A percentile compares a stretch with the other conserved stretches of the same genome.
Conservation (phyloP, 139 green algal genomes). For the Edaphochlamys debaryana region DNA sequence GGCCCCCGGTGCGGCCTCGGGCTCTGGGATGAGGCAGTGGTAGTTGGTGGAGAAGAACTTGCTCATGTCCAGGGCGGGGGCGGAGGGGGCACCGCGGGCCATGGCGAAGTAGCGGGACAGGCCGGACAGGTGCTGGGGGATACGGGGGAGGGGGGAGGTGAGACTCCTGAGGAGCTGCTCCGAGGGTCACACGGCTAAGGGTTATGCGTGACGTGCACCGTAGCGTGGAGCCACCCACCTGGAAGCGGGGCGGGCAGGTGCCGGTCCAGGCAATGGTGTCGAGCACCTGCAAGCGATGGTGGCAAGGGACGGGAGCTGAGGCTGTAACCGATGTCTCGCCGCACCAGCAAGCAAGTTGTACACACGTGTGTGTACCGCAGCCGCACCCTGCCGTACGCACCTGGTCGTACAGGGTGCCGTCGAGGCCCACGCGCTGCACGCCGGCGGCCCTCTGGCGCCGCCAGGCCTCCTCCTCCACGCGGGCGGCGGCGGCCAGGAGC, state of each 20-base stretch:
- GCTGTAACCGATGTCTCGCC: too few relatives aligned
- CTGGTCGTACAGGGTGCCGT: slow-evolving; percentile 92
- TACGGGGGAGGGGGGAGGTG: not conserved
- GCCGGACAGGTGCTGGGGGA: slow-evolving; percentile 59
- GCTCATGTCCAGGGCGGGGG: slow-evolving; percentile 85
- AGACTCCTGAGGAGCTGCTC: not conserved
- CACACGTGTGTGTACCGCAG: not conserved
- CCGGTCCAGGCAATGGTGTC: slow-evolving; percentile 84
- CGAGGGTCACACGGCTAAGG: not conserved
- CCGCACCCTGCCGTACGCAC: not conserved
- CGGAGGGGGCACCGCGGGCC: slow-evolving; percentile 73
- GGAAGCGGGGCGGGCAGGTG: slow-evolving; percentile 76
- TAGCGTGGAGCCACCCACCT: slow-evolving; percentile 44
- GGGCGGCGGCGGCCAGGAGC: slow-evolving; percentile 46
- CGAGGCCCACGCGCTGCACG: slow-evolving; percentile 76
- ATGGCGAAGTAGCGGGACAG: slow-evolving; percentile 89
- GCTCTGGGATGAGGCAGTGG: slow-evolving; percentile 88
- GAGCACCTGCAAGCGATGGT: slow-evolving; percentile 64
- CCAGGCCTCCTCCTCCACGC: slow-evolving; percentile 37
- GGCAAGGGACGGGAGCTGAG: too few relatives aligned
- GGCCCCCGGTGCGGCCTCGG: slow-evolving; percentile 47
- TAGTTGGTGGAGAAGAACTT: slow-evolving; percentile 95
- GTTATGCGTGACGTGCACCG: too few relatives aligned
- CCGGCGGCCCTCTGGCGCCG: slow-evolving; percentile 62
- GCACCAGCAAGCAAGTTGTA: too few relatives aligned